Conservation (phyloP, 73 alveolate genomes). For the Diophrys appendiculata region DNA sequence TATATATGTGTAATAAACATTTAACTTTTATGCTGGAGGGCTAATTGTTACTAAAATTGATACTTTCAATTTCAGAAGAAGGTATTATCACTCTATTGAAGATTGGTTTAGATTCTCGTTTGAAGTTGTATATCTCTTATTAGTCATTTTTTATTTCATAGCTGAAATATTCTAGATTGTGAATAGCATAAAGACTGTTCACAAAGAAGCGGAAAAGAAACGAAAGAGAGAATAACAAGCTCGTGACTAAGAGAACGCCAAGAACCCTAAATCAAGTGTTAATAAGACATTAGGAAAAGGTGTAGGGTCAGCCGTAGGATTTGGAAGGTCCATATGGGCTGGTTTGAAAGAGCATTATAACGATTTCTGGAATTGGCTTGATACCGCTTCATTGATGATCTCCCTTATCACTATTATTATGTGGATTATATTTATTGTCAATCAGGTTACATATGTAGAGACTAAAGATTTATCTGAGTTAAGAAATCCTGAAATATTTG, state of each 20-base stretch:
- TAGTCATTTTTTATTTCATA: constrained; percentile 31
- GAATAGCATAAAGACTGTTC: constrained; percentile 5
- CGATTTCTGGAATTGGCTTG: constrained; percentile 67
- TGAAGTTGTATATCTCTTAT: constrained; percentile 34
- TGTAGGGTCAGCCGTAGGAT: constrained; percentile 5
- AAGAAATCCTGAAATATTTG: constrained; percentile 14
- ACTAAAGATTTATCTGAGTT: constrained; percentile 11
- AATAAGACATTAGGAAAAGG: constrained; percentile 8
- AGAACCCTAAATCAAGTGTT: background rate
- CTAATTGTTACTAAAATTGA: constrained; percentile 3
- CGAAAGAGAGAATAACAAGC: constrained; percentile 25
- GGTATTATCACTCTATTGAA: constrained; percentile 8
- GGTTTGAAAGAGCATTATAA: background rate
- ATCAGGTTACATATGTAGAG: constrained; percentile 9
- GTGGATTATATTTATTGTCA: constrained; percentile 54
- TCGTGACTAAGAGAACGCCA: background rate
- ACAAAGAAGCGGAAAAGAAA: constrained; percentile 22
- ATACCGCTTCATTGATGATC: constrained; percentile 49
- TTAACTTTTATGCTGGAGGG: constrained; percentile 39
- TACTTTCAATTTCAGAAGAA: constrained; percentile 18
- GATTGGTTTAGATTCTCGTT: constrained; percentile 22
- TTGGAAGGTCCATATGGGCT: background rate
- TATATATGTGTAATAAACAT: constrained; percentile 6
- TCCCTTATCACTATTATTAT: constrained; percentile 41
- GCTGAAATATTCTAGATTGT: constrained; percentile 33